Evolutionary conservation across 331 rosid species (phyloP), one percentile per base, ranked within the genome.

Genomic region (Pyracantha coccinea): DNA sequence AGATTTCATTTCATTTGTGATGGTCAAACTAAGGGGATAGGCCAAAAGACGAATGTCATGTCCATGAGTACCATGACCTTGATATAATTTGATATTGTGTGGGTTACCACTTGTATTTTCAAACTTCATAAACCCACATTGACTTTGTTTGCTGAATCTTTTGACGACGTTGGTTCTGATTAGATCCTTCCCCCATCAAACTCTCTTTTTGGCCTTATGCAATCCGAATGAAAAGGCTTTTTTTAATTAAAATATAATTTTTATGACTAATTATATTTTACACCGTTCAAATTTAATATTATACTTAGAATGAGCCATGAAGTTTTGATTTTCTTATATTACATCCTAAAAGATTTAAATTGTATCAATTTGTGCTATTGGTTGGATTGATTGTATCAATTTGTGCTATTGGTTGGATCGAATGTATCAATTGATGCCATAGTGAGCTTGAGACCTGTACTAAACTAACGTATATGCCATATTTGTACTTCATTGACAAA

Each of bases 131-230:
- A 85, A 81, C 68, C 84, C 75, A 61, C 80, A 45, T 93, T 89
- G 97, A 93, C 97, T 88, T 89, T 58, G 25, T 54, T 0, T 77
- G 31, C 16, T 77, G 79, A 86, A 77, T 86, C 85, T 69, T 59
- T 81, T 74, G 62, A 83, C 81, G 88, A 87, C 88, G 89, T 85
- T 78, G 54, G 9, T 50, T 78, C 83, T 78, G 87, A 83, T 83
- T 88, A 77, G 91, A 91, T 88, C 85, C 90, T 84, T 87, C 83
- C n/a, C 89, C 82, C 81, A 41, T 79, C 85, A 65, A 17, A 75
- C 75, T 79, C 81, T 59, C 66, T 68, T 69, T 80, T 69, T 80
- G 86, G 83, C 7, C 31, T 7, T 16, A 60, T 0, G 79, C 88
- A 83, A 89, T 89, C 93, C 85, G 66, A 78, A 75, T 68, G 84